Conservation (phyloP, 192 early-diverging fungal species). For the Gonapodya prolifera region DNA sequence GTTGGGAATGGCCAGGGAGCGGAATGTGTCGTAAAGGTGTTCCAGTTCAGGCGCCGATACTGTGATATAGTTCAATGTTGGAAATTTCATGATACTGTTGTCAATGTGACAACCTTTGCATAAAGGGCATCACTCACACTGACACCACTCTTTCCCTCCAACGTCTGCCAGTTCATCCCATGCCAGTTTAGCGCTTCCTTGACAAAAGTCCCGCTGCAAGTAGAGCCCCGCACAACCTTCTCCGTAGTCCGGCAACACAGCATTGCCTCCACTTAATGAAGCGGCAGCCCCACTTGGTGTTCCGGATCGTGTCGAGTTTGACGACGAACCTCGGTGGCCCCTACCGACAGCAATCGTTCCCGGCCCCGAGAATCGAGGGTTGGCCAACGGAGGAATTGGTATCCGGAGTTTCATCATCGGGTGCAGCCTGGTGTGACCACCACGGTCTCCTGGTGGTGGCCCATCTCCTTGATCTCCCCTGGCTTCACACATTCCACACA, state of each 20-base stretch:
- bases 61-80: no score
- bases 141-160: neutral
- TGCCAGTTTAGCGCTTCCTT: neutral
- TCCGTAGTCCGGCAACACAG: neutral
- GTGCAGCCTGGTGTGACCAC: neutral
- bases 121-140: neutral
- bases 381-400: neutral
- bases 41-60: neutral
- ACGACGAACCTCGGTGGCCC: neutral
- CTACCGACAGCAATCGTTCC: neutral
- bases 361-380: neutral
- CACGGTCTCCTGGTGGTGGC: neutral
- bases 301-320: neutral
- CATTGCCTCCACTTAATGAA: neutral
- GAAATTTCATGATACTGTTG: no score
- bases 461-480: neutral
- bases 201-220: neutral
- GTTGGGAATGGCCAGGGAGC: neutral
- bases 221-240: neutral
- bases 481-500: conserved; percentile 65
- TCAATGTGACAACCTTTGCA: no score
- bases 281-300: neutral
- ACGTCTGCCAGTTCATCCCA: neutral
- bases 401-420: neutral
- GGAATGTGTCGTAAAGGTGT: neutral